Evolutionary conservation across 495 filamentous ascomycete species (phyloP).

Genomic region (Trichoderma virens): DNA sequence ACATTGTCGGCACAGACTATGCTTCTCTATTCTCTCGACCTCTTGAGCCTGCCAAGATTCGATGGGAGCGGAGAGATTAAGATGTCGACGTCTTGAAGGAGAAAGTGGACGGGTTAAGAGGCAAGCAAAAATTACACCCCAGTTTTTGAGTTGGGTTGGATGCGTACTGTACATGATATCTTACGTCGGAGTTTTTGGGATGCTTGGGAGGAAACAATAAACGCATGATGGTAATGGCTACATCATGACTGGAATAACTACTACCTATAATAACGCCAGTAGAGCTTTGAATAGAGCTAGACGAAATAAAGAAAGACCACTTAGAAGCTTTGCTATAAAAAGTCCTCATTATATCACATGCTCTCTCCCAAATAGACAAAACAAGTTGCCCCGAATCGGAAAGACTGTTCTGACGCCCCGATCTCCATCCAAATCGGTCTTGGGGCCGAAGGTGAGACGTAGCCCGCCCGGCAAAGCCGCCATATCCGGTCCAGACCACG

Average conservation of each 20-base stretch:
- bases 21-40: slow-evolving; percentile 58
- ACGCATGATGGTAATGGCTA: background rate
- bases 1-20: slow-evolving; percentile 79
- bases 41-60: slow-evolving; percentile 53
- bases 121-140: background rate
- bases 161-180: slow-evolving; percentile 1
- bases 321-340: background rate
- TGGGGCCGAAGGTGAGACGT: background rate
- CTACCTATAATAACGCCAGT: slow-evolving; percentile 1
- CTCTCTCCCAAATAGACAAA: background rate
- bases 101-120: background rate
- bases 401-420: background rate
- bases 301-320: background rate
- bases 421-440: background rate
- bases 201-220: background rate
- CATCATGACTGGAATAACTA: slow-evolving; percentile 1
- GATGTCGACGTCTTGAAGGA: background rate
- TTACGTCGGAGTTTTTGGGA: slow-evolving; percentile 3
- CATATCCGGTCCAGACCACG: background rate
- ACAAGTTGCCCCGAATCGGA: background rate
- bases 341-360: too few relatives aligned
- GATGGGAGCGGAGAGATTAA: slow-evolving; percentile 54
- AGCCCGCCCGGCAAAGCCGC: background rate
- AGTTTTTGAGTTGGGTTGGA: background rate
- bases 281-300: slow-evolving; percentile 6